Evolutionary conservation across 1,284 basidiomycete genomes (phyloP).

Genomic region (Limonomyces culmigenus): DNA sequence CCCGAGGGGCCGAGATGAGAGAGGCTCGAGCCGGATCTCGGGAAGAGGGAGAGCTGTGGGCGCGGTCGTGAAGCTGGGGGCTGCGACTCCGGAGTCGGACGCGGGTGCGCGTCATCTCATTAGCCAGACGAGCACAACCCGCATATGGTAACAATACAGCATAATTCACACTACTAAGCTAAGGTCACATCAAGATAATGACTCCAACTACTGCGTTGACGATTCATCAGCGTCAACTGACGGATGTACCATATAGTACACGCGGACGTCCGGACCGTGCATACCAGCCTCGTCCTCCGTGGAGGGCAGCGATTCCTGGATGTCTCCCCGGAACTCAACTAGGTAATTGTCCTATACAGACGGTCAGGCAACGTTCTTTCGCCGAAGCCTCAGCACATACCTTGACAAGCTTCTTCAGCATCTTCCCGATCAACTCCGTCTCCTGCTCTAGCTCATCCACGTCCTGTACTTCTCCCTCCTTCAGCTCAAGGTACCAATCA

Average conservation of each 20-base stretch:
- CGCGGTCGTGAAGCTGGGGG: no score
- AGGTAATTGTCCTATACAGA: conserved; percentile 64
- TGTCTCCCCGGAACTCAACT: conserved; percentile 69
- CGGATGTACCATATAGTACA: conserved; percentile 72
- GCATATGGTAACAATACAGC: no score
- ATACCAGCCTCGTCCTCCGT: conserved; percentile 36
- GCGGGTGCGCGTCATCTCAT: no score
- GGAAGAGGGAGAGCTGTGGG: no score
- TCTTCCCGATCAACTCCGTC: conserved; percentile 79
- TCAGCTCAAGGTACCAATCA: conserved; percentile 91
- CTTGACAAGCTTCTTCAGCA: conserved; percentile 82
- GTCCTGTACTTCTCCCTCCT: conserved; percentile 71
- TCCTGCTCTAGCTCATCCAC: conserved; percentile 88
- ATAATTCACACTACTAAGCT: no score
- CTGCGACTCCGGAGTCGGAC: no score
- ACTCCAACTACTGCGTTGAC: no score
- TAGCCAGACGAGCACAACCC: no score
- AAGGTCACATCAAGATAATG: no score
- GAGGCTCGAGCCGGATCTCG: no score
- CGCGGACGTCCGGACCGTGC: conserved; percentile 43
- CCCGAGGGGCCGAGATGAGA: no score
- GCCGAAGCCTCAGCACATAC: conserved; percentile 23
- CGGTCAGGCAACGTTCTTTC: conserved; percentile 3
- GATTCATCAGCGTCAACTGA: conserved; percentile 67
- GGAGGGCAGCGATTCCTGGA: conserved; percentile 55